Evolutionary conservation across 2,329 filamentous ascomycete genomes (phyloP).

Genomic region (Xylaria sp.): DNA sequence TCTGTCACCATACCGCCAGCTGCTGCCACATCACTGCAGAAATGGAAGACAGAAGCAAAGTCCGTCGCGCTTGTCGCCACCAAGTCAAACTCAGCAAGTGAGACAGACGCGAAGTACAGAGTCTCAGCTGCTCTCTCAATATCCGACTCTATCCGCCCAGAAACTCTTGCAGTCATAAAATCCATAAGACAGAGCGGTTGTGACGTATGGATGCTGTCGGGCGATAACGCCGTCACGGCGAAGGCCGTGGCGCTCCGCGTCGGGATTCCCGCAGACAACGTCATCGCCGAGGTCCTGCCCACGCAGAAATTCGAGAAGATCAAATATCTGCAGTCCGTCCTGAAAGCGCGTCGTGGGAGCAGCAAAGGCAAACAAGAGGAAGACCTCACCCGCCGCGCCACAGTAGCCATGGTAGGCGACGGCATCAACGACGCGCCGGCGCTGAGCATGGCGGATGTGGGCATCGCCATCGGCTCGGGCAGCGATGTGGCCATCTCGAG

Average conservation of each 20-base stretch:
- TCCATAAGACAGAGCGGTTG: conserved; percentile 73
- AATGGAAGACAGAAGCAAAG: conserved; percentile 72
- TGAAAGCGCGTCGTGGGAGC: conserved; percentile 51
- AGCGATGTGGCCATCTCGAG: conserved; percentile 85
- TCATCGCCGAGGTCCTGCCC: conserved; percentile 89
- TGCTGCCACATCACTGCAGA: conserved; percentile 55
- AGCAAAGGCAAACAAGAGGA: conserved; percentile 22
- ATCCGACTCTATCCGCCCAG: conserved; percentile 81
- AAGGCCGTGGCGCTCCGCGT: conserved; percentile 79
- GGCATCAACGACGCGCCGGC: conserved; percentile 91
- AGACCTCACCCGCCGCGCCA: conserved; percentile 54
- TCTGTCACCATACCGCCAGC: conserved; percentile 53
- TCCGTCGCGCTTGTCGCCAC: conserved; percentile 71
- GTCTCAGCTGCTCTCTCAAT: conserved; percentile 78
- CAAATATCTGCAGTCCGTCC: conserved; percentile 67
- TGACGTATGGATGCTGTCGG: conserved; percentile 91
- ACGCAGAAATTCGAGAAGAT: conserved; percentile 83
- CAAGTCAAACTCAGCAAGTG: conserved; percentile 40
- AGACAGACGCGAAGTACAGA: conserved; percentile 52
- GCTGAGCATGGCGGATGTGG: conserved; percentile 81
- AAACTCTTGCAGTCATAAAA: conserved; percentile 72
- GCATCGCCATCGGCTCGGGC: conserved; percentile 84
- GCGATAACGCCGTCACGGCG: conserved; percentile 89
- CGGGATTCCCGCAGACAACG: conserved; percentile 77
- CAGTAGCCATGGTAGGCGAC: conserved; percentile 86